Conservation (phyloP, 192 early-diverging fungal species). For the Coemansia sp. region DNA sequence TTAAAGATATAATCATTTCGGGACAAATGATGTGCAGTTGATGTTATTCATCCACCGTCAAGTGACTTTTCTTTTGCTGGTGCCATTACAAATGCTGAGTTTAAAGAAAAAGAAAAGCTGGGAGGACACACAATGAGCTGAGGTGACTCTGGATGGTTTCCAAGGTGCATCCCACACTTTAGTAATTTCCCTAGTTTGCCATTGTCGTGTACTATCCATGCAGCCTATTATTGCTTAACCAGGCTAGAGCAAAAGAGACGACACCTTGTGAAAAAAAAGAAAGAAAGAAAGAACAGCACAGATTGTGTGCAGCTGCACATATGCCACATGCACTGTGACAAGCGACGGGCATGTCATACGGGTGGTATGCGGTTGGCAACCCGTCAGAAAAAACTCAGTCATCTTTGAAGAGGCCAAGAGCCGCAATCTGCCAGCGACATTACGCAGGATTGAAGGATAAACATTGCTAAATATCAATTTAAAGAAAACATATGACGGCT, state of each 20-base stretch:
- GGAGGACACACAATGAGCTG: not conserved
- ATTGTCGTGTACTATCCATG: not conserved
- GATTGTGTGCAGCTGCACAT: too few relatives aligned
- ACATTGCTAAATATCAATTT: not conserved
- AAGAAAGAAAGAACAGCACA: too few relatives aligned
- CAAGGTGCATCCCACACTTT: not conserved
- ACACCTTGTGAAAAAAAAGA: too few relatives aligned
- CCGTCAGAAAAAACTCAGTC: not conserved
- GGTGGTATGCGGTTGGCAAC: not conserved
- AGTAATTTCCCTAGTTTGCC: not conserved
- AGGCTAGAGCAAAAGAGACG: too few relatives aligned
- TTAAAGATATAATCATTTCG: not conserved
- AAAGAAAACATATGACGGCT: not conserved
- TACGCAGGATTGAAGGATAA: not conserved
- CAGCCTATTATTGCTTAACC: not conserved
- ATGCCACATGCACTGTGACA: too few relatives aligned
- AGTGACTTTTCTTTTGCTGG: not conserved
- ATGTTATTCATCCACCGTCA: not conserved
- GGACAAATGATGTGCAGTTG: not conserved
- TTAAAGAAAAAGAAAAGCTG: not conserved
- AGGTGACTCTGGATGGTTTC: not conserved
- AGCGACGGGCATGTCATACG: not conserved
- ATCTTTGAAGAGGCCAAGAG: not conserved
- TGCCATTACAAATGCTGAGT: not conserved
- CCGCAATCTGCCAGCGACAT: not conserved